A percentile compares a stretch with the other conserved stretches of the same genome.
Conservation (phyloP, 805 yeast genomes). For the Wickerhamiella galacta region DNA sequence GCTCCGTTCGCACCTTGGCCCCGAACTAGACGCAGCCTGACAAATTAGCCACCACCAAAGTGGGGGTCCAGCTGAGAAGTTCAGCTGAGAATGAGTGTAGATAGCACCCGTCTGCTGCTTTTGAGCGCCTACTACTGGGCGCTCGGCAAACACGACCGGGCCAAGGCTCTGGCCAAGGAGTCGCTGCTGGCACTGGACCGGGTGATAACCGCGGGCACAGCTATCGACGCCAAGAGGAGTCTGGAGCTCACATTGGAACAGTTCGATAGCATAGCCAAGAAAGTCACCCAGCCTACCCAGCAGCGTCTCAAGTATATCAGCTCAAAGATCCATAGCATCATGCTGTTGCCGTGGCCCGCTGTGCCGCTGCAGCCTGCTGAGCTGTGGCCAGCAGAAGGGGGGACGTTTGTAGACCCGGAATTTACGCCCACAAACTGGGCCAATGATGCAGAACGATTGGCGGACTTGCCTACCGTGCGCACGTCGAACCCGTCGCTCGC, state of each 20-base stretch:
- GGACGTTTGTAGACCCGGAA: no score
- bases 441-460: no score
- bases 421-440: no score
- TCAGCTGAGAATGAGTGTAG: no score
- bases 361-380: no score
- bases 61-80: no score
- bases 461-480: no score
- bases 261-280: conserved; percentile 12
- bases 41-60: no score
- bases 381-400: no score
- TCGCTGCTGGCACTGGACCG: not conserved
- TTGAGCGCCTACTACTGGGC: not conserved
- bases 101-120: not conserved
- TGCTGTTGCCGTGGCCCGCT: conserved; percentile 16
- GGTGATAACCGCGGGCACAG: no score
- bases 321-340: conserved; percentile 19
- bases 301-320: conserved; percentile 19
- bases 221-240: conserved; percentile 1
- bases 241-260: conserved; percentile 6
- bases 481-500: not conserved
- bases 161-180: not conserved
- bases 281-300: conserved; percentile 8
- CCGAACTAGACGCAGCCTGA: no score
- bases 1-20: no score
- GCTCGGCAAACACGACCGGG: not conserved